These are phyloP conservation scores for Myxozyma neglecta DNA, from an alignment of 805 yeast species.

Conservation along the genomic window DNA sequence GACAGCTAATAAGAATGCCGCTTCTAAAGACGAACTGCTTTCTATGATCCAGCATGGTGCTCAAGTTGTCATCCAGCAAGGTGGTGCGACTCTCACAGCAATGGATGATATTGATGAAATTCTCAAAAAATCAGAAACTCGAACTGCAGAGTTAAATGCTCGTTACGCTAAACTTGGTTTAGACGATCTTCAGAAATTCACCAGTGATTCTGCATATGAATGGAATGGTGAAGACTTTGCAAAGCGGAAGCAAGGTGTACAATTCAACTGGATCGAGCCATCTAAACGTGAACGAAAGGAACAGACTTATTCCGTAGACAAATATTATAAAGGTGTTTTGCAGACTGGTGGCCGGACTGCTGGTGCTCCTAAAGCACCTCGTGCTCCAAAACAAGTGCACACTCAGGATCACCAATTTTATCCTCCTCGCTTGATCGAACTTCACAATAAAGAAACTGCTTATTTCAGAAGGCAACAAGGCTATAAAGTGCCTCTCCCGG, in stretches of 20 bases:
- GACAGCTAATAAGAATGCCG: conserved; percentile 43
- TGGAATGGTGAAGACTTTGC: conserved; percentile 94
- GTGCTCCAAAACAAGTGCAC: conserved; percentile 79
- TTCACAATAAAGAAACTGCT: conserved; percentile 79
- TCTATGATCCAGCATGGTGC: conserved; percentile 99
- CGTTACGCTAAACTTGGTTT: conserved; percentile 84
- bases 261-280: conserved; percentile 76
- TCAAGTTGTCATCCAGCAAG: conserved; percentile 69
- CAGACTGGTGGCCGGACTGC: conserved; percentile 66
- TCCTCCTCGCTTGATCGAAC: conserved; percentile 69
- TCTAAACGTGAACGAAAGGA: conserved; percentile 56
- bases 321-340: conserved; percentile 78
- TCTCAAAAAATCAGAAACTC: conserved; percentile 74
- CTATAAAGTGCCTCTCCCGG: conserved; percentile 57
- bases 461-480: conserved; percentile 68
- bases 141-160: conserved; percentile 74
- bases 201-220: conserved; percentile 87
- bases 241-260: conserved; percentile 42
- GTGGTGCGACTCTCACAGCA: conserved; percentile 37
- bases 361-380: conserved; percentile 56
- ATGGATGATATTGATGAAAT: conserved; percentile 75
- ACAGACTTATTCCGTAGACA: conserved; percentile 83
- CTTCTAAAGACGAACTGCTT: conserved; percentile 74
- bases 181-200: conserved; percentile 89
- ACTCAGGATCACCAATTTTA: conserved; percentile 89